Base-by-base conservation (phyloP, 2,329 filamentous ascomycete genomes). In the Ophiognomonia clavigignenti-juglandacearum region DNA sequence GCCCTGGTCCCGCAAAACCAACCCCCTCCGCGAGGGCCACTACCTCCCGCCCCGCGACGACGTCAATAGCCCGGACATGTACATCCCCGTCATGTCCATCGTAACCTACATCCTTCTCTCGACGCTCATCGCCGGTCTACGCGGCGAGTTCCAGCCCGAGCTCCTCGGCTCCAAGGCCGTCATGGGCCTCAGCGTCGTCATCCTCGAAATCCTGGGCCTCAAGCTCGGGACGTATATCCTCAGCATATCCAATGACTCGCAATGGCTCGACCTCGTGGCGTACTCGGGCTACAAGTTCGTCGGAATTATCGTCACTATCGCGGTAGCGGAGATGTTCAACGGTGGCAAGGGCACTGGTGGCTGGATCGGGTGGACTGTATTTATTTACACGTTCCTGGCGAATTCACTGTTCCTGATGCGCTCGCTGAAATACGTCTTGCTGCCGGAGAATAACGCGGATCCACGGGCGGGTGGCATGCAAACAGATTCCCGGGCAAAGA, bases 241-340 rank as follows among this genome's bases (percentile, higher is more conserved):
- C 42, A 90, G 82, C 69, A 97, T 98, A 66, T 95, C 84, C 58
- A 95, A 93, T 63, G 88, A 95, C 56, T 93, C 87, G 14, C 93
- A 97, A 64, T 79, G 97, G 43, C 80, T 97, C 49, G 93, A 98
- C 60, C 70, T 98, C 42, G 85, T 98, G 45, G 95, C 95, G 5
- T 98, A 98, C 70, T 92, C 87, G 2, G 95, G 95, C 18, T 98
- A 98, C 72, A 98, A 98, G 67, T 98, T 98, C 61, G 92, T 98
- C 23, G 93, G 92, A 26, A 90, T 96, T 57, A 98, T 98, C 52
- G 78, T 88, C 41, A 96, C 91, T 0, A 82, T 97, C 53, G 77
- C 86, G 11, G 70, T 92, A 16, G 84, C 88, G 14, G 88, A 95
- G 65, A 75, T 89, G 14, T 68, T 88, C 54, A 95, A 85, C 47